phyloP scores from a whole-genome alignment of 176 grass and related monocot species.

The Lolium multiflorum region DNA sequence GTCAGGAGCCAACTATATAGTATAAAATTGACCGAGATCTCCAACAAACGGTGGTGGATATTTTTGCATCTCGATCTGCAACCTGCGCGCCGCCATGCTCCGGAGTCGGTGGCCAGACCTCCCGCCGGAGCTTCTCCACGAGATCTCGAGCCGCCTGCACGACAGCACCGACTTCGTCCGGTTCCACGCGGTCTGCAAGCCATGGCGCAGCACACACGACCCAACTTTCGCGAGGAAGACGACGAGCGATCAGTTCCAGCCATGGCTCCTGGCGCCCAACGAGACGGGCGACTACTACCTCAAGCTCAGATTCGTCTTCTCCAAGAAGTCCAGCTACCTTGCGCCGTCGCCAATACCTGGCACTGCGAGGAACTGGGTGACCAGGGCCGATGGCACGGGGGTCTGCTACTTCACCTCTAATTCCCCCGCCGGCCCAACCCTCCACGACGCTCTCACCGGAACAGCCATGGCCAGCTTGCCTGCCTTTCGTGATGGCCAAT shows the following conservation, averaged over 20 bases:
- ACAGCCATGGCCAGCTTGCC: background rate
- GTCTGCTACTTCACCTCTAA: background rate
- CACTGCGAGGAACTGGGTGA: background rate
- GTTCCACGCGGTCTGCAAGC: background rate
- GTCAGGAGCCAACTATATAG: background rate
- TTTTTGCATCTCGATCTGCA: background rate
- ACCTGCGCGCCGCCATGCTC: background rate
- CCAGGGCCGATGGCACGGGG: background rate
- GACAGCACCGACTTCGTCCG: background rate
- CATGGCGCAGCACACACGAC: background rate
- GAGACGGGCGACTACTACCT: background rate
- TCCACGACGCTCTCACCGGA: background rate
- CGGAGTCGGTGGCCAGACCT: background rate
- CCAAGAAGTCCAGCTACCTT: background rate
- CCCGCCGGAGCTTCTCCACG: background rate
- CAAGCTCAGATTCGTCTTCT: background rate
- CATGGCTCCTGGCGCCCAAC: background rate
- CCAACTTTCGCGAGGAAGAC: background rate
- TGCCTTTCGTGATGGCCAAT: background rate
- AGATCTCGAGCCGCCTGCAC: background rate
- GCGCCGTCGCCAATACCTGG: background rate
- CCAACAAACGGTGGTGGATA: background rate
- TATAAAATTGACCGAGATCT: background rate
- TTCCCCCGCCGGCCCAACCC: background rate
- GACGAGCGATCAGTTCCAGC: background rate